Evolutionary conservation across 495 filamentous ascomycete species (phyloP).

Genomic region (Aspergillus leporis): DNA sequence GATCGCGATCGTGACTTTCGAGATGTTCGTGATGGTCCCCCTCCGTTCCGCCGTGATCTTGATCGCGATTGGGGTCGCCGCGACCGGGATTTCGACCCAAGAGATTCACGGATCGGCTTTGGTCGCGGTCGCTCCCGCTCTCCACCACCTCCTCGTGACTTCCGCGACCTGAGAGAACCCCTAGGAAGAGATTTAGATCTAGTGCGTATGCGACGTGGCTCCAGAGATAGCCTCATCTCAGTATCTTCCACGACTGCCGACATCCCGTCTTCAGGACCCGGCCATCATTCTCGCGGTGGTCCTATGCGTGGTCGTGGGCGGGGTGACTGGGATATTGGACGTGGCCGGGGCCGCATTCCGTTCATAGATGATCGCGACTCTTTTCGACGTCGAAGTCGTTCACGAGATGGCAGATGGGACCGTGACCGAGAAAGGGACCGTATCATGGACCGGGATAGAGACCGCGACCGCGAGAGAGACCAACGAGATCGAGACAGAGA

Average conservation of each 20-base stretch:
- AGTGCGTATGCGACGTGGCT: constrained; percentile 56
- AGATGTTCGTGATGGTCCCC: constrained; percentile 37
- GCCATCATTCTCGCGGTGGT: constrained; percentile 55
- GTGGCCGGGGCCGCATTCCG: constrained; percentile 52
- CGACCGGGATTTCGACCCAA: constrained; percentile 45
- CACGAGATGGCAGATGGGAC: constrained; percentile 64
- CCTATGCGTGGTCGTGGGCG: constrained; percentile 63
- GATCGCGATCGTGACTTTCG: constrained; percentile 45
- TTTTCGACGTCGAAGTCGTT: constrained; percentile 62
- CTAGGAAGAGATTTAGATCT: constrained; percentile 41
- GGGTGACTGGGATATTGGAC: constrained; percentile 63
- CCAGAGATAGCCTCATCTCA: constrained; percentile 63
- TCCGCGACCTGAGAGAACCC: constrained; percentile 49
- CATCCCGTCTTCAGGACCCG: constrained; percentile 47
- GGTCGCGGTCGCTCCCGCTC: constrained; percentile 48
- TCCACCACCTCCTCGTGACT: constrained; percentile 45
- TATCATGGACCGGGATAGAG: constrained; percentile 32
- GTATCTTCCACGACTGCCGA: constrained; percentile 70
- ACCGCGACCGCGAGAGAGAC: constrained; percentile 41
- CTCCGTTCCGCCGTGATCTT: constrained; percentile 36
- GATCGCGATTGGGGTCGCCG: constrained; percentile 42
- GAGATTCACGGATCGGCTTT: constrained; percentile 41
- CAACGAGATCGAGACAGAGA: constrained; percentile 28
- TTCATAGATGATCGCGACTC: constrained; percentile 65
- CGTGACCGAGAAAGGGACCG: constrained; percentile 34